These are phyloP conservation scores for Isatis lusitanica DNA, from an alignment of 441 rosid species.

Conservation along the genomic window DNA sequence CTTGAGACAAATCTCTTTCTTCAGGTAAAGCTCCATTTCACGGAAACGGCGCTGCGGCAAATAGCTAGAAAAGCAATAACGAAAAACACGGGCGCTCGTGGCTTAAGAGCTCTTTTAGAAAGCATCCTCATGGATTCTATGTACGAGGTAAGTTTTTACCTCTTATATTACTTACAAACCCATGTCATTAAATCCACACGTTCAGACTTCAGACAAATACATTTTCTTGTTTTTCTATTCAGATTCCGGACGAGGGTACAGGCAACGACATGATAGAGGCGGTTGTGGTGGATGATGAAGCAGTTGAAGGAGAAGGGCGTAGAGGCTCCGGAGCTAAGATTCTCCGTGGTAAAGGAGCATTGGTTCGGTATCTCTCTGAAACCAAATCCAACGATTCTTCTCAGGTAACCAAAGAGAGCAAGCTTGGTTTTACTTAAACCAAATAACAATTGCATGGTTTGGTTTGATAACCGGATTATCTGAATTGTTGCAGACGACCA, in stretches of 20 bases:
- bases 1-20: slow-evolving; percentile 21
- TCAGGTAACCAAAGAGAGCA: slow-evolving; percentile 13
- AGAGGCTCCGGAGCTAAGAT: slow-evolving; percentile 72
- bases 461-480: neutral
- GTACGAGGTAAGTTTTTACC: slow-evolving; percentile 71
- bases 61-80: slow-evolving; percentile 86
- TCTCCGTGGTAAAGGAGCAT: slow-evolving; percentile 77
- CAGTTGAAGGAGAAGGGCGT: slow-evolving; percentile 59
- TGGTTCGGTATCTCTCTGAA: slow-evolving; percentile 60
- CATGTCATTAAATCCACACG: neutral
- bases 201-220: neutral
- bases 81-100: slow-evolving; percentile 95
- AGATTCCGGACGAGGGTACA: slow-evolving; percentile 84
- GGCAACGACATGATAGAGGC: slow-evolving; percentile 80
- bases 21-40: slow-evolving; percentile 89
- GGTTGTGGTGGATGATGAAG: slow-evolving; percentile 81
- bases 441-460: neutral
- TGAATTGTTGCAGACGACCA: slow-evolving; percentile 45
- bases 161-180: neutral
- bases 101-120: slow-evolving; percentile 82
- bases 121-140: slow-evolving; percentile 91
- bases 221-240: neutral
- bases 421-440: neutral
- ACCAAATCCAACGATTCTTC: slow-evolving; percentile 43
- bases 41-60: slow-evolving; percentile 68